phyloP scores from a whole-genome alignment of 2,329 filamentous ascomycete species.

The Ceratocystis eucalypticola region DNA sequence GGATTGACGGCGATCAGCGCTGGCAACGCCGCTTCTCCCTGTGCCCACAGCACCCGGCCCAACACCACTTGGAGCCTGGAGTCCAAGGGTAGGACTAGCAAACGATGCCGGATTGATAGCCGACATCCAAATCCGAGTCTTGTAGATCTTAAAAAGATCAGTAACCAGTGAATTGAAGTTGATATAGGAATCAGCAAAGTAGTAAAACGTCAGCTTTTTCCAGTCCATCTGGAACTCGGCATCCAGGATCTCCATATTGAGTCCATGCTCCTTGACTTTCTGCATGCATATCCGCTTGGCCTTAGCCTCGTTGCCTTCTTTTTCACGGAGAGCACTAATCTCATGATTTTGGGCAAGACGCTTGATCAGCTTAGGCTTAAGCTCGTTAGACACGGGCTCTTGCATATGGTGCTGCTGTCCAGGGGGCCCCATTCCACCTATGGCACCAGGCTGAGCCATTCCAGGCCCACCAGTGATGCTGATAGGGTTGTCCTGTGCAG shows the following conservation, averaged over 20 bases:
- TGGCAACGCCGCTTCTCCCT: slow-evolving; percentile 34
- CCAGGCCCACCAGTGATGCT: slow-evolving; percentile 31
- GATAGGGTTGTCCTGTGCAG: slow-evolving; percentile 45
- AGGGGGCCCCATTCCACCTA: slow-evolving; percentile 65
- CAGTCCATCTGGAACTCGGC: slow-evolving; percentile 99
- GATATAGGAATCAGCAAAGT: slow-evolving; percentile 95
- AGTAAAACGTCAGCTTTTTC: slow-evolving; percentile 98
- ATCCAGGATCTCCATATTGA: slow-evolving; percentile 98
- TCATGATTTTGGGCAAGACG: slow-evolving; percentile 85
- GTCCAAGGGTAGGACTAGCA: slow-evolving; percentile 59
- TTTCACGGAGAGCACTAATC: slow-evolving; percentile 76
- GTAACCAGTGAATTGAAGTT: slow-evolving; percentile 98
- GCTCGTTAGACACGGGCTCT: slow-evolving; percentile 56
- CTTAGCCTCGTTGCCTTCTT: slow-evolving; percentile 95
- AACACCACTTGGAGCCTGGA: slow-evolving; percentile 55
- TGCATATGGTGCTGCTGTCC: slow-evolving; percentile 60
- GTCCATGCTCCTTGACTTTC: slow-evolving; percentile 84
- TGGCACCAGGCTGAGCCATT: slow-evolving; percentile 35
- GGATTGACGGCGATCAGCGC: slow-evolving; percentile 37
- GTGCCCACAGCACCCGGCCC: slow-evolving; percentile 52
- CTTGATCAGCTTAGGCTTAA: slow-evolving; percentile 95
- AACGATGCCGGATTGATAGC: slow-evolving; percentile 97
- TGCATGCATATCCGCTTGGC: slow-evolving; percentile 94
- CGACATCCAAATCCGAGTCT: slow-evolving; percentile 99
- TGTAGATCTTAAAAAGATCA: slow-evolving; percentile 98